Conservation (phyloP, 2,329 filamentous ascomycete species). For the Daldinia eschscholtzii region DNA sequence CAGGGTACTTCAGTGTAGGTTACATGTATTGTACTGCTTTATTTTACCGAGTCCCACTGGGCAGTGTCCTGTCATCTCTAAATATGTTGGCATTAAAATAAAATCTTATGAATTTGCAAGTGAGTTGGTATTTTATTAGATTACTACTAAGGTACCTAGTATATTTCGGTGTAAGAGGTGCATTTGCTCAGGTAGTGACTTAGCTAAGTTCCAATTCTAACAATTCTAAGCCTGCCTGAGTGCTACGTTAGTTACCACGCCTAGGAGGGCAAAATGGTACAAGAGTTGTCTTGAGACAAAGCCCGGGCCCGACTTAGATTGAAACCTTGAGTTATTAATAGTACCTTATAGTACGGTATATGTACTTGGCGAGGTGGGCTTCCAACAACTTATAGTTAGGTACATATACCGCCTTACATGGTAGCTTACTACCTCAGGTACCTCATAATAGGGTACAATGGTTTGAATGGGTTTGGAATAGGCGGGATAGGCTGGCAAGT, state of each 20-base stretch:
- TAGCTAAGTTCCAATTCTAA: neutral
- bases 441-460: neutral
- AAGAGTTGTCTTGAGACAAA: slow-evolving; percentile 37
- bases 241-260: neutral
- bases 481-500: slow-evolving; percentile 7
- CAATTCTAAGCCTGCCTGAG: slow-evolving; percentile 2
- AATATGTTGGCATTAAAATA: slow-evolving; percentile 8
- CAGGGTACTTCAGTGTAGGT: neutral
- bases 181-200: slow-evolving; percentile 3
- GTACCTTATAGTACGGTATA: slow-evolving; percentile 24
- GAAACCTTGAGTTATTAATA: slow-evolving; percentile 24
- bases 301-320: slow-evolving; percentile 29
- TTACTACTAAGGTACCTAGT: neutral
- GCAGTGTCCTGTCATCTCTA: slow-evolving; percentile 2
- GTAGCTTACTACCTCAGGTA: slow-evolving; percentile 21
- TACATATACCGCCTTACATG: slow-evolving; percentile 21
- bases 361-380: slow-evolving; percentile 15
- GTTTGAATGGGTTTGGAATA: neutral
- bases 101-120: slow-evolving; percentile 1
- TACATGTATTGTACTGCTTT: slow-evolving; percentile 3
- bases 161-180: slow-evolving; percentile 33
- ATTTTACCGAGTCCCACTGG: slow-evolving; percentile 22
- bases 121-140: neutral
- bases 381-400: neutral
- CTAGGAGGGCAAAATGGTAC: slow-evolving; percentile 18